A percentile compares a stretch with the other conserved stretches of the same genome.
These are phyloP conservation scores for Wakefieldia striispora DNA, from an alignment of 768 basidiomycete species.

Conservation along the genomic window DNA sequence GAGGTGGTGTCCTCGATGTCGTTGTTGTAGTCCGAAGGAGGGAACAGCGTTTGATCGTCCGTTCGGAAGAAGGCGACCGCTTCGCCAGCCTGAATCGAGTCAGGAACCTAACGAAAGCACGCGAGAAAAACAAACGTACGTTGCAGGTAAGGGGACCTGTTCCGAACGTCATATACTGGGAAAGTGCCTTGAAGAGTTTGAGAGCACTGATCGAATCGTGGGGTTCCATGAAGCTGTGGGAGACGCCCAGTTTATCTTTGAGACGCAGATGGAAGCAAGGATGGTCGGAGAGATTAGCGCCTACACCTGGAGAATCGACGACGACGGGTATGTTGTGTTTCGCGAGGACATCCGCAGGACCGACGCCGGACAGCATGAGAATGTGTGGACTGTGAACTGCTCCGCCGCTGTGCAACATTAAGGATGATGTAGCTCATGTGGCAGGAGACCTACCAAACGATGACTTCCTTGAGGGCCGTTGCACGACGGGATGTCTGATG, in stretches of 20 bases:
- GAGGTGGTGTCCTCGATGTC: slow-evolving; percentile 31
- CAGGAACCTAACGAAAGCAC: neutral
- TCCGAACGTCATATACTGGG: slow-evolving; percentile 43
- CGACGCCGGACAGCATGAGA: slow-evolving; percentile 74
- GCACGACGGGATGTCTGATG: slow-evolving; percentile 29
- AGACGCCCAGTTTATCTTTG: slow-evolving; percentile 47
- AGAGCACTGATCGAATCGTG: slow-evolving; percentile 14
- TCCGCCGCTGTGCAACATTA: slow-evolving; percentile 44
- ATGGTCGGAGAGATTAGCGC: slow-evolving; percentile 72
- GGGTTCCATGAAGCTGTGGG: slow-evolving; percentile 39
- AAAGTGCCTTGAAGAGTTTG: slow-evolving; percentile 33
- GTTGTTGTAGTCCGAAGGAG: slow-evolving; percentile 26
- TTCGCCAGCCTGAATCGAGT: slow-evolving; percentile 26
- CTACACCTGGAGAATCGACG: slow-evolving; percentile 70
- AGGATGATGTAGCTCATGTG: neutral
- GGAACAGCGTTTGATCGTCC: slow-evolving; percentile 32
- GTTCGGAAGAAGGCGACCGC: slow-evolving; percentile 32
- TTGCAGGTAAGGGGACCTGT: slow-evolving; percentile 55
- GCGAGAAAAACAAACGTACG: slow-evolving; percentile 31
- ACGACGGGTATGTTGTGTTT: slow-evolving; percentile 53
- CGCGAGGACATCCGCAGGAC: slow-evolving; percentile 57
- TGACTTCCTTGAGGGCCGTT: slow-evolving; percentile 55
- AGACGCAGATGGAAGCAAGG: slow-evolving; percentile 49
- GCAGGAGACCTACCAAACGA: slow-evolving; percentile 48
- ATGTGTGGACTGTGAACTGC: slow-evolving; percentile 66